A percentile compares a stretch with the other conserved stretches of the same genome.
phyloP scores from a whole-genome alignment of 352 stramenopile genomes.

The Ophiocytium majus region DNA sequence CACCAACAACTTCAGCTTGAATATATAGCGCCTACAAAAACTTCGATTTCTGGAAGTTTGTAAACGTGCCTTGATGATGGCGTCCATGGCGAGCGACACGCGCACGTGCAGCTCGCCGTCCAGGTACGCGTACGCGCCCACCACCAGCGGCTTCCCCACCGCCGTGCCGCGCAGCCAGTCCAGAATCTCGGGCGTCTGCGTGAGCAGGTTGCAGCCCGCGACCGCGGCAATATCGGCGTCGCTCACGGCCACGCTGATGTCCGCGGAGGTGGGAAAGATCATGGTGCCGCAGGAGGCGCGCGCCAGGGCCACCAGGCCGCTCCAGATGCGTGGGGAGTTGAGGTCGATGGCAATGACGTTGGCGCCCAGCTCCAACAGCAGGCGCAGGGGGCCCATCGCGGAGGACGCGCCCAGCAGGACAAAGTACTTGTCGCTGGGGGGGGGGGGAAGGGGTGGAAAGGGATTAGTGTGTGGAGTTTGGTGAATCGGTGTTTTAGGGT shows the following conservation, averaged over 20 bases:
- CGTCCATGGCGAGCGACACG: conserved; percentile 77
- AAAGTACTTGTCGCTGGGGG: conserved; percentile 68
- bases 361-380: conserved; percentile 74
- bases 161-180: conserved; percentile 66
- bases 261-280: conserved; percentile 71
- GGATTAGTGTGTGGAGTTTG: too few species aligned
- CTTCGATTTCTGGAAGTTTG: too few species aligned
- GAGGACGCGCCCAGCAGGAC: conserved; percentile 75
- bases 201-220: conserved; percentile 75
- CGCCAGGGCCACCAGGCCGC: conserved; percentile 68
- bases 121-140: conserved; percentile 76
- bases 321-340: conserved; percentile 68
- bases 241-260: conserved; percentile 53
- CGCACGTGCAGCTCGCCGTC: conserved; percentile 78
- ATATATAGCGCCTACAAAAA: too few species aligned
- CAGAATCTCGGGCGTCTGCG: conserved; percentile 72
- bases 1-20: too few species aligned
- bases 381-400: conserved; percentile 74
- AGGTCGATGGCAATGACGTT: conserved; percentile 80
- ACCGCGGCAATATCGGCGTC: conserved; percentile 61
- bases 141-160: conserved; percentile 43
- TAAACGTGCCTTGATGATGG: conserved; percentile 61
- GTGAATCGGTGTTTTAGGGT: too few species aligned
- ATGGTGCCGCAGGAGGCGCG: conserved; percentile 69
- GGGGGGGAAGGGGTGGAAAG: too few species aligned